Conservation (phyloP, 345 rosid species). For the Syzygium jambos region DNA sequence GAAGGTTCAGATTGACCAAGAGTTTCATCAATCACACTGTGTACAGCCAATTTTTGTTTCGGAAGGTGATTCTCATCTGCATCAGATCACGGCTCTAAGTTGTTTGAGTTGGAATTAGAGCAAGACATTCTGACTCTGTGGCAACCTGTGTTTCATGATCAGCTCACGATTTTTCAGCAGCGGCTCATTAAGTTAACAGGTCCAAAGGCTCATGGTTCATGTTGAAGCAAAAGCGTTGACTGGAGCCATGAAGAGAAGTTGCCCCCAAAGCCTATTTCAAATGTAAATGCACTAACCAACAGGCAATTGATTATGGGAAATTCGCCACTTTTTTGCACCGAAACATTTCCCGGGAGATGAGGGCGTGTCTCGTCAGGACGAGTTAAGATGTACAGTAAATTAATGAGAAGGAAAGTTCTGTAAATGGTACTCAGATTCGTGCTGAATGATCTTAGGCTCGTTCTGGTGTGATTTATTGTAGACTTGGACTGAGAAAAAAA, state of each 20-base stretch:
- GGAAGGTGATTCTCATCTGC: neutral
- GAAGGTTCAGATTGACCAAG: constrained; percentile 7
- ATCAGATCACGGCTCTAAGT: neutral
- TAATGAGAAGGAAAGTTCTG: neutral
- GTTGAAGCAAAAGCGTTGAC: neutral
- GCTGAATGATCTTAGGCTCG: neutral
- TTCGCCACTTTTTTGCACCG: neutral
- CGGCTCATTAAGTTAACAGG: neutral
- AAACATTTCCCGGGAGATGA: neutral
- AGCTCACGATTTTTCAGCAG: neutral
- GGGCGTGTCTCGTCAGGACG: neutral
- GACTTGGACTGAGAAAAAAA: neutral
- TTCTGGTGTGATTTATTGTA: neutral
- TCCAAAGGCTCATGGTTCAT: neutral
- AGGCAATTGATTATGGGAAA: neutral
- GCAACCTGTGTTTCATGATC: neutral
- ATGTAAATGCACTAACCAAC: constrained; percentile 1
- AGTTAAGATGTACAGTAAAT: neutral
- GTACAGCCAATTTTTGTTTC: neutral
- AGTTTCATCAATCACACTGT: neutral
- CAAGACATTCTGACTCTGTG: neutral
- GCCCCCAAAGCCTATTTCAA: neutral
- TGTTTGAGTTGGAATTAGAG: neutral
- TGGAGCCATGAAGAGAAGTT: neutral
- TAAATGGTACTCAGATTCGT: neutral